Conservation (phyloP, 1,284 basidiomycete species). For the Puccinia coronata region DNA sequence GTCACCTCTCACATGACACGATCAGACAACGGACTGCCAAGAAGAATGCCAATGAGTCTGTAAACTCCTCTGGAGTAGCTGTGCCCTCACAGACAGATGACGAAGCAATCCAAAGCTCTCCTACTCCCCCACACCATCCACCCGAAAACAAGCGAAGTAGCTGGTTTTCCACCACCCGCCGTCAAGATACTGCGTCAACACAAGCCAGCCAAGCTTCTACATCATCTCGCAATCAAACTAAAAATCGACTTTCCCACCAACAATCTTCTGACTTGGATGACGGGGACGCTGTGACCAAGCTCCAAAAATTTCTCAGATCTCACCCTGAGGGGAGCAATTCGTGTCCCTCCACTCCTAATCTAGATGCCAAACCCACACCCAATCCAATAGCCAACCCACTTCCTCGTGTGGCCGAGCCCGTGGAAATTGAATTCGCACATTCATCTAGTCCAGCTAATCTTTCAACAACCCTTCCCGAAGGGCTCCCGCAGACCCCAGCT, state of each 20-base stretch:
- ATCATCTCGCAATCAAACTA: constrained; percentile 3
- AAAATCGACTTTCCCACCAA: background rate
- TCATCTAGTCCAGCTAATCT: constrained; percentile 47
- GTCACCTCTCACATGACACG: background rate
- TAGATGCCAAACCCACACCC: background rate
- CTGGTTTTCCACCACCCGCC: constrained; percentile 44
- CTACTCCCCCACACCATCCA: background rate
- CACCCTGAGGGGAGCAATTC: constrained; percentile 24
- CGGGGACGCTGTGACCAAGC: constrained; percentile 34
- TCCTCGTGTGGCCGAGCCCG: background rate
- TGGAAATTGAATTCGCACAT: constrained; percentile 53
- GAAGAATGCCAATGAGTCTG: background rate
- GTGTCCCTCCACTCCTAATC: background rate
- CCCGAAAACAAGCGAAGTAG: constrained; percentile 41
- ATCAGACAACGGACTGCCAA: constrained; percentile 21
- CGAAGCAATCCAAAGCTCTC: background rate
- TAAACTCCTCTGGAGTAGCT: background rate
- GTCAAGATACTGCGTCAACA: constrained; percentile 29
- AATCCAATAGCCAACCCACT: background rate
- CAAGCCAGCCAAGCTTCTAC: constrained; percentile 33
- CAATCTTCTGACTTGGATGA: constrained; percentile 34
- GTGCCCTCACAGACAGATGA: background rate
- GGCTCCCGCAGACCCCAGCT: constrained; percentile 47
- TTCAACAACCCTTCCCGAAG: background rate
- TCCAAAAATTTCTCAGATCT: constrained; percentile 31